phyloP scores from a whole-genome alignment of 2,329 filamentous ascomycete species.

The Eurotiales sp. region DNA sequence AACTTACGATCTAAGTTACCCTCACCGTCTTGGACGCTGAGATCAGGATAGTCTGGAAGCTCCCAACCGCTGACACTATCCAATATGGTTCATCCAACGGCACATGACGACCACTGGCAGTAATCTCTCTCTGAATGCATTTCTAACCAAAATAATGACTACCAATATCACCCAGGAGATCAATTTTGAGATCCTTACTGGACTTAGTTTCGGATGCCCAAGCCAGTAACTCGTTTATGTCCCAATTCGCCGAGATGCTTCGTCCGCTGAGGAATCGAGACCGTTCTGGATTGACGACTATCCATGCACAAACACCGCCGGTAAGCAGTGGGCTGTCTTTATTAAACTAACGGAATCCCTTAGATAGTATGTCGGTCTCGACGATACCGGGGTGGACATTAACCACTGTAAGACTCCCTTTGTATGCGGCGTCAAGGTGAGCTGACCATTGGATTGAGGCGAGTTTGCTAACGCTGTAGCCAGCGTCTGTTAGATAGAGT shows the following conservation, averaged over 20 bases:
- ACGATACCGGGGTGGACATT: slow-evolving; percentile 34
- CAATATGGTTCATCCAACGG: too few relatives aligned
- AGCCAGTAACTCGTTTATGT: background rate
- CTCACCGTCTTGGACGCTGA: too few relatives aligned
- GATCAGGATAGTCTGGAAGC: too few relatives aligned
- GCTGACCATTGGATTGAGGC: slow-evolving; percentile 29
- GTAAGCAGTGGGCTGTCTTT: background rate
- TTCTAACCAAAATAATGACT: too few relatives aligned
- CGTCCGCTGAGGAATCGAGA: background rate
- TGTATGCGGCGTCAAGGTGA: slow-evolving; percentile 30
- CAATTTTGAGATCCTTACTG: too few relatives aligned
- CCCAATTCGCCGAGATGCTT: background rate
- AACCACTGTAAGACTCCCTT: slow-evolving; percentile 28
- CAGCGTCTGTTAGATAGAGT: slow-evolving; percentile 21
- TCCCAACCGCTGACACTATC: too few relatives aligned
- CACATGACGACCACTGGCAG: too few relatives aligned
- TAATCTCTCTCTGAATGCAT: too few relatives aligned
- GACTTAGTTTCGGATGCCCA: too few relatives aligned
- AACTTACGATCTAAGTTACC: too few relatives aligned
- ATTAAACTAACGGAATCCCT: background rate
- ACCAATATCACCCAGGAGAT: too few relatives aligned
- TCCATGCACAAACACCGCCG: background rate
- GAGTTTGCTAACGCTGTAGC: slow-evolving; percentile 33
- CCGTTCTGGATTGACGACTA: background rate
- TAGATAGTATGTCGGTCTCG: slow-evolving; percentile 27